Evolutionary conservation across 305 asterid genomes (phyloP), one percentile per base, ranked within the genome.

Genomic region (Fraxinus greggii): DNA sequence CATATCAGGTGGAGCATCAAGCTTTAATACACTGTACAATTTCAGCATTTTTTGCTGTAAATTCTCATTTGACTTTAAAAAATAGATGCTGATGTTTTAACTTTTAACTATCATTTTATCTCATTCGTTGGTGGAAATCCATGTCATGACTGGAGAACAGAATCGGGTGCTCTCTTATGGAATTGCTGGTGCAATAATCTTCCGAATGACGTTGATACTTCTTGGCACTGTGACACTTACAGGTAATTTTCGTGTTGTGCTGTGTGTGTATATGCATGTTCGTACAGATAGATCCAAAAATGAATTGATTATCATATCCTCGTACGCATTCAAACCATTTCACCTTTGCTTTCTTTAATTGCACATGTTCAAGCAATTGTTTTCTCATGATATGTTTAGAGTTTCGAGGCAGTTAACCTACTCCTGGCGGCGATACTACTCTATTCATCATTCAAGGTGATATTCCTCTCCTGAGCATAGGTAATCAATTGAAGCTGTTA

Each of bases 141-240:
- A 63, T 28, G 9, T 78, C 73, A 24, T 88, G 67, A 81, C 80
- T 79, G 7, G 73, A 85, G 72, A 77, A 69, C 83, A 95, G 99
- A 89, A 84, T 77, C 94, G 94, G 86, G 99, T 95, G 86, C 94
- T 95, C 75, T 90, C 98, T 38, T 95, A 90, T 90, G 99, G 99
- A 75, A 95, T 94, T 87, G 97, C 94, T 70, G 99, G 99, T 80
- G 99, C 99, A 54, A 76, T 95, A 81, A 54, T 95, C 88, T 94
- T 95, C 87, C 87, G 98, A n/a, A 85, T 88, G 81, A 80, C 98
- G 21, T 80, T 95, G 89, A 94, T 95, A 86, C 97, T 95, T 88
- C 97, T 95, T 35, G 99, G 99, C 87, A 87, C 98, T 76, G 97
- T 94, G 80, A 93, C 99, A 33, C 89, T 95, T 87, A n/a, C 98